Percentiles rank a stretch among this genome's conserved stretches.
phyloP scores from a whole-genome alignment of 1,139 yeast species.

The Meyerozyma smithsonii region DNA sequence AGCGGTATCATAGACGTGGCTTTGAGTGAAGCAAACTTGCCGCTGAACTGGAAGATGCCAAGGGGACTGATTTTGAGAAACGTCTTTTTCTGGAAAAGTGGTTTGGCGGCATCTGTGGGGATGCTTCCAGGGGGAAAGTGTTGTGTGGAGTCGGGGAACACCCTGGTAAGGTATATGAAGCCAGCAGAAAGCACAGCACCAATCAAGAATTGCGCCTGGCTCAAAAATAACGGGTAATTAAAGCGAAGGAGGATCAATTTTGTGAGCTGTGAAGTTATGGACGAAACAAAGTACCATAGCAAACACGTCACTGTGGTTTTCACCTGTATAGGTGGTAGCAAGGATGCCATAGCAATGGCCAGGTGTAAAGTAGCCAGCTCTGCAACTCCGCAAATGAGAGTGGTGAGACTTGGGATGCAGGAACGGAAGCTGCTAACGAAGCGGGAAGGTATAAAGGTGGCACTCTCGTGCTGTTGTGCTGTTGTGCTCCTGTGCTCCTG shows the following conservation, averaged over 20 bases:
- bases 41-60: conserved; percentile 36
- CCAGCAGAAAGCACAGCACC: conserved; percentile 28
- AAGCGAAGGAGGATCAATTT: conserved; percentile 38
- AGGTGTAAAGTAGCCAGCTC: neutral
- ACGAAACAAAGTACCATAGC: conserved; percentile 43
- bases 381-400: neutral
- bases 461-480: too few species aligned
- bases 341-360: neutral
- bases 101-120: conserved; percentile 18
- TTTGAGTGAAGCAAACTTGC: conserved; percentile 33
- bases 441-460: too few species aligned
- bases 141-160: conserved; percentile 16
- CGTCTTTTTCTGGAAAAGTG: conserved; percentile 18
- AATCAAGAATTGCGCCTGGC: conserved; percentile 45
- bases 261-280: conserved; percentile 46
- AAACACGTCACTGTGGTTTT: conserved; percentile 31
- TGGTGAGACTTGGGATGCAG: neutral
- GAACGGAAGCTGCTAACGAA: neutral
- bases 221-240: conserved; percentile 45
- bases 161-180: conserved; percentile 18
- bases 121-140: conserved; percentile 30
- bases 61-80: conserved; percentile 32
- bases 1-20: conserved; percentile 37
- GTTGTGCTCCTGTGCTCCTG: too few species aligned
- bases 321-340: conserved; percentile 27